These are phyloP conservation scores for Trichoderma orchidacearum DNA, from an alignment of 495 filamentous ascomycete species.

Conservation along the genomic window DNA sequence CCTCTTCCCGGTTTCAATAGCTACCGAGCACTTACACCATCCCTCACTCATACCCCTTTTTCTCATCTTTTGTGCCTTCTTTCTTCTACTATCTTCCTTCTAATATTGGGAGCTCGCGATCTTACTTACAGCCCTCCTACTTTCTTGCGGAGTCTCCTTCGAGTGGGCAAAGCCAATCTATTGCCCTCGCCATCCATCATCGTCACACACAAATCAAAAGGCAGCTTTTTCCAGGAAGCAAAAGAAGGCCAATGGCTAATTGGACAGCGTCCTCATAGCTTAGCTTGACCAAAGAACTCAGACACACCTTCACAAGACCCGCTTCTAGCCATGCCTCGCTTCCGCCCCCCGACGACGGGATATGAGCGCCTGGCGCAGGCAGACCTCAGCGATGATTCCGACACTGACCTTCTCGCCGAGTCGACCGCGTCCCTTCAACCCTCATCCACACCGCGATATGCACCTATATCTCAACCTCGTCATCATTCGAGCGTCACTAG, in stretches of 20 bases:
- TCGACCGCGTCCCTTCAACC: slow-evolving; percentile 42
- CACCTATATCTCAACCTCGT: slow-evolving; percentile 40
- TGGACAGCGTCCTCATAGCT: no score
- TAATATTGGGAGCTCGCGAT: neutral
- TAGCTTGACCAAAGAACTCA: no score
- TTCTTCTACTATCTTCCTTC: neutral
- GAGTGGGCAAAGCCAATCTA: no score
- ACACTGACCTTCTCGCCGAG: slow-evolving; percentile 44
- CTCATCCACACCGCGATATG: slow-evolving; percentile 55
- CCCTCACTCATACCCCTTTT: neutral
- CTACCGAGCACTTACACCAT: no score
- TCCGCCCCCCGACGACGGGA: slow-evolving; percentile 65
- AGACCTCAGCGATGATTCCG: slow-evolving; percentile 71
- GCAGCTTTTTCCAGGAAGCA: no score
- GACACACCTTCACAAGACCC: neutral
- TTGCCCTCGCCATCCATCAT: no score
- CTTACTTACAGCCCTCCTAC: no score
- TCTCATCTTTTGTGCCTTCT: neutral
- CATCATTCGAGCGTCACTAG: slow-evolving; percentile 45
- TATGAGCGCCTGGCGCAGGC: slow-evolving; percentile 89
- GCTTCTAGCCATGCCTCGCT: slow-evolving; percentile 20
- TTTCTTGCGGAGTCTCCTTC: no score
- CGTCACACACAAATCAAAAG: no score
- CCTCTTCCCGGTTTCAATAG: no score
- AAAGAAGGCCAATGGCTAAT: no score